A percentile compares a stretch with the other conserved stretches of the same genome.
phyloP scores from a whole-genome alignment of 805 yeast species.

The Spathaspora passalidarum region DNA sequence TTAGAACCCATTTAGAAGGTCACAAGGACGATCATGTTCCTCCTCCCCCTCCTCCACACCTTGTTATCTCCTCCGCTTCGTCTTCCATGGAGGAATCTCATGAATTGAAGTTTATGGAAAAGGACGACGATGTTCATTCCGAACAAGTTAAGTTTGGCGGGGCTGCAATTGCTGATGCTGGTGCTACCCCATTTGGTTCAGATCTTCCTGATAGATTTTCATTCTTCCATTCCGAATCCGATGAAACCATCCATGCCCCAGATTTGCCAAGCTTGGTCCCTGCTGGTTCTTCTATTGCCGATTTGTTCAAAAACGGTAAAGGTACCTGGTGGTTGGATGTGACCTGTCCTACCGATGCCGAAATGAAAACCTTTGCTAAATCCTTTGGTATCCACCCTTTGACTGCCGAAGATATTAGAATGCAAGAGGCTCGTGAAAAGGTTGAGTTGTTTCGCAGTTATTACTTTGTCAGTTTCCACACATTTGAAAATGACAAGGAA shows the following conservation, averaged over 20 bases:
- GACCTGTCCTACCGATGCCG: slow-evolving; percentile 88
- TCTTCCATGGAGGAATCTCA: not conserved
- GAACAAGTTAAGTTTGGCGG: slow-evolving; percentile 42
- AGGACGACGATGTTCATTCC: not conserved
- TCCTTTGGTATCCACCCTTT: slow-evolving; percentile 97
- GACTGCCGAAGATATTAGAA: slow-evolving; percentile 94
- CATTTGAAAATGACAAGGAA: slow-evolving; percentile 83
- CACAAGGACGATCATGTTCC: not conserved
- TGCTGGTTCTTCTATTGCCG: slow-evolving; percentile 60
- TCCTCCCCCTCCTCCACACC: not conserved
- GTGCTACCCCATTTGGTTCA: slow-evolving; percentile 5
- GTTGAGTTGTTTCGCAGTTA: slow-evolving; percentile 88
- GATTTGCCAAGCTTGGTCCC: slow-evolving; percentile 74
- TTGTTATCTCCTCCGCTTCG: not conserved
- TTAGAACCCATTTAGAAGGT: not conserved
- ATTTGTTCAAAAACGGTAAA: slow-evolving; percentile 67
- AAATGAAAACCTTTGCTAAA: slow-evolving; percentile 87
- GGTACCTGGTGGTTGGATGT: slow-evolving; percentile 97
- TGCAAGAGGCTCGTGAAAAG: slow-evolving; percentile 96
- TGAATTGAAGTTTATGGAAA: not conserved
- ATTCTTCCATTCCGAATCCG: slow-evolving; percentile 79
- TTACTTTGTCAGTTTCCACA: slow-evolving; percentile 95
- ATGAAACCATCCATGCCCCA: slow-evolving; percentile 86
- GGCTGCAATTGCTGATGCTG: slow-evolving; percentile 30
- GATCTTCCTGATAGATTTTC: slow-evolving; percentile 73